phyloP scores from a whole-genome alignment of 768 basidiomycete species.

The Lactifluus volemus region DNA sequence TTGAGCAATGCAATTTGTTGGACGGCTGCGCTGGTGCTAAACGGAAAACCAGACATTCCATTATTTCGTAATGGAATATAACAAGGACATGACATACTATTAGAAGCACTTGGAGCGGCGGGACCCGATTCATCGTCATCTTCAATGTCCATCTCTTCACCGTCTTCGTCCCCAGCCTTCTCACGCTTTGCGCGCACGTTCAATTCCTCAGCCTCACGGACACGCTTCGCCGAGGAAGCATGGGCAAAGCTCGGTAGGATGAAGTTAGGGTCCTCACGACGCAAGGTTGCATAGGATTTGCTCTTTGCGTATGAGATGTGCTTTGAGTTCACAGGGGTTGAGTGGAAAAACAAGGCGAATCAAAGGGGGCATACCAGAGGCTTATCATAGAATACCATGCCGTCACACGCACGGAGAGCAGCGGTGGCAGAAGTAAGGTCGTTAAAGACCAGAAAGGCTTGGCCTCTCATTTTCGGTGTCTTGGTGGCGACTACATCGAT shows the following conservation, averaged over 20 bases:
- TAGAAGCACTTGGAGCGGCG: constrained; percentile 23
- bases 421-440: constrained; percentile 88
- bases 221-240: constrained; percentile 49
- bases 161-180: constrained; percentile 52
- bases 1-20: constrained; percentile 55
- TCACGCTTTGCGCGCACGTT: constrained; percentile 50
- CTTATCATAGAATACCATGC: constrained; percentile 89
- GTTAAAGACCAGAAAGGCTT: constrained; percentile 93
- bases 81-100: constrained; percentile 37
- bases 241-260: constrained; percentile 62
- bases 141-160: constrained; percentile 83
- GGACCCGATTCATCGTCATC: constrained; percentile 38
- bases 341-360: constrained; percentile 14
- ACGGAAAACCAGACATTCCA: constrained; percentile 25
- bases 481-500: constrained; percentile 92
- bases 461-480: constrained; percentile 77
- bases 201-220: constrained; percentile 50
- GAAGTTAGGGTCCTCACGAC: constrained; percentile 72
- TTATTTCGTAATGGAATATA: neutral
- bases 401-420: constrained; percentile 88
- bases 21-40: constrained; percentile 39
- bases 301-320: constrained; percentile 86
- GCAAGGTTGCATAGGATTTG: constrained; percentile 79
- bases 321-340: constrained; percentile 33
- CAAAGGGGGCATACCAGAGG: constrained; percentile 60